A percentile compares a stretch with the other conserved stretches of the same genome.
Evolutionary conservation across 306 rosid species (phyloP).

Genomic region (Cucumis hystrix): DNA sequence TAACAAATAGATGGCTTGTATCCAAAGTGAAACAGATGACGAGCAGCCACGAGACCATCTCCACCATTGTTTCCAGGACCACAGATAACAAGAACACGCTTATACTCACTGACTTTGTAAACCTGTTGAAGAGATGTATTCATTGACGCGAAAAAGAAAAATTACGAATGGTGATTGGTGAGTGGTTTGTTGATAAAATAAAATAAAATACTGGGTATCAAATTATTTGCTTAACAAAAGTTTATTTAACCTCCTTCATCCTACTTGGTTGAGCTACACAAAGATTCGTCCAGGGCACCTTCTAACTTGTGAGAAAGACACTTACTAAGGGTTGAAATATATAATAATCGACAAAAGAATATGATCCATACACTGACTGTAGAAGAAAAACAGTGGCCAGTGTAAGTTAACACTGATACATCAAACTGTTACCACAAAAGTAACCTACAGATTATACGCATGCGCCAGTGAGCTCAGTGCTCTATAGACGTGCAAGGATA

Average conservation of each 20-base stretch:
- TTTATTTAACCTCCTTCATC: neutral
- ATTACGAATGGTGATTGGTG: too few species aligned
- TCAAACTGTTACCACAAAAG: neutral
- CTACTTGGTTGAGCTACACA: neutral
- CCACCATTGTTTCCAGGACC: slow-evolving; percentile 99
- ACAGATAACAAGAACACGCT: slow-evolving; percentile 64
- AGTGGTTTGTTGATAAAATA: too few species aligned
- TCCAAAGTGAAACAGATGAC: slow-evolving; percentile 84
- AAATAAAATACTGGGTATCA: too few species aligned
- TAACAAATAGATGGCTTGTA: slow-evolving; percentile 65
- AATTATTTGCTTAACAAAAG: neutral
- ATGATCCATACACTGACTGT: neutral
- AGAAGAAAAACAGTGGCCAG: neutral
- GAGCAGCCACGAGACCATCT: slow-evolving; percentile 93
- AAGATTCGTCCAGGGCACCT: neutral
- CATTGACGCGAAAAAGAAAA: too few species aligned
- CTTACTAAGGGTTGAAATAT: neutral
- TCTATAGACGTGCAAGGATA: neutral
- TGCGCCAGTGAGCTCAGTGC: neutral
- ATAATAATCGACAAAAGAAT: neutral
- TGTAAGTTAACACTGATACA: neutral
- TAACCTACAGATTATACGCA: neutral
- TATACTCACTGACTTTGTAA: slow-evolving; percentile 51
- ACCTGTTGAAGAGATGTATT: slow-evolving; percentile 25
- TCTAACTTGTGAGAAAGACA: neutral